phyloP scores from a whole-genome alignment of 1,139 yeast species.

The Hansenula lynferdii region DNA sequence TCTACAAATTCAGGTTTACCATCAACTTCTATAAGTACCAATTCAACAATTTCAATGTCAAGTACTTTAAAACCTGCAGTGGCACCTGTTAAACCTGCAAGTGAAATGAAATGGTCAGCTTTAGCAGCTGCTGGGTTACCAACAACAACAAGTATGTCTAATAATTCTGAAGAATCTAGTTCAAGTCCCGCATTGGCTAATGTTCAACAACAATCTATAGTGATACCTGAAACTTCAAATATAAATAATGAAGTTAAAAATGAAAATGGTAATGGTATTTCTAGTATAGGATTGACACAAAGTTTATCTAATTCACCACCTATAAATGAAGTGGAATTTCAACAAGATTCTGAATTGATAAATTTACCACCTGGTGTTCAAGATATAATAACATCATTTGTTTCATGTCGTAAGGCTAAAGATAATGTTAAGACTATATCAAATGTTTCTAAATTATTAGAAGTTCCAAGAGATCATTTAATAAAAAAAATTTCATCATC shows the following conservation, averaged over 20 bases:
- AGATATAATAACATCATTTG: constrained; percentile 51
- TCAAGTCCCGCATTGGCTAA: too few species aligned
- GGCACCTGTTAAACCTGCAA: constrained; percentile 58
- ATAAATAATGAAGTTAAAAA: too few species aligned
- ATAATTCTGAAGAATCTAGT: too few species aligned
- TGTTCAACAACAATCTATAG: too few species aligned
- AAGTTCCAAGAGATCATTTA: constrained; percentile 30
- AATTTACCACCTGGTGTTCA: constrained; percentile 71
- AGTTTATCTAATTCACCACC: constrained; percentile 15
- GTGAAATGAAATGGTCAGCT: constrained; percentile 67
- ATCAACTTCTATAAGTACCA: constrained; percentile 12
- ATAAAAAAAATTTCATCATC: constrained; percentile 28
- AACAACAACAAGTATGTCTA: too few species aligned
- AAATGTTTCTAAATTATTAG: constrained; percentile 32
- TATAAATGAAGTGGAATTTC: constrained; percentile 22
- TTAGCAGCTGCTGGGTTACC: constrained; percentile 49
- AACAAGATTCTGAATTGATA: constrained; percentile 33
- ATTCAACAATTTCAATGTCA: background rate
- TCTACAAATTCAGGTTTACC: constrained; percentile 10
- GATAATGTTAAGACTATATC: constrained; percentile 26
- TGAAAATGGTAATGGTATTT: too few species aligned
- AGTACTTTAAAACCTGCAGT: constrained; percentile 62
- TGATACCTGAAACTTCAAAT: too few species aligned
- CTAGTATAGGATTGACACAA: too few species aligned
- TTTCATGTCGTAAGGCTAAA: constrained; percentile 35